phyloP scores from a whole-genome alignment of 1,284 basidiomycete species.

The Vanrija sp. region DNA sequence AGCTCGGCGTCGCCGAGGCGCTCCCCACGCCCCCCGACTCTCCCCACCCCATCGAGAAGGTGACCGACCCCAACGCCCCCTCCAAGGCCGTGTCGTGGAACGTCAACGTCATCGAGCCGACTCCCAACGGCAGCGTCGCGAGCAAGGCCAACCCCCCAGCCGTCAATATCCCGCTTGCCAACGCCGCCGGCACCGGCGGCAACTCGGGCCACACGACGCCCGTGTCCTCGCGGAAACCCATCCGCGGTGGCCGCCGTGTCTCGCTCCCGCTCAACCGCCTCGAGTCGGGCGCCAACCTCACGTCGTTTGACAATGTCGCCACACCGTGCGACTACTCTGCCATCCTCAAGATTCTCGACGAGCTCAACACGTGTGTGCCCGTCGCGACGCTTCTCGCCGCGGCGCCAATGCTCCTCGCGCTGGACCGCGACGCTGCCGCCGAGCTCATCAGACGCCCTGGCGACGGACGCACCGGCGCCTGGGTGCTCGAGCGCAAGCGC shows the following conservation, averaged over 20 bases:
- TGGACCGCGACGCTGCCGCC: slow-evolving; percentile 59
- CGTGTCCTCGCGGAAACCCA: slow-evolving; percentile 10
- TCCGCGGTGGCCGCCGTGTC: slow-evolving; percentile 34
- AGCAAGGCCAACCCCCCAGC: slow-evolving; percentile 6
- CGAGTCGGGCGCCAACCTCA: slow-evolving; percentile 39
- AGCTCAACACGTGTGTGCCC: slow-evolving; percentile 66
- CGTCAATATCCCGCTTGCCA: slow-evolving; percentile 13
- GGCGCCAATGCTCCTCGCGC: slow-evolving; percentile 76
- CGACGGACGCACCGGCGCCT: slow-evolving; percentile 45
- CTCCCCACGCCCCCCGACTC: slow-evolving; percentile 15
- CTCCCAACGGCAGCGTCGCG: slow-evolving; percentile 11
- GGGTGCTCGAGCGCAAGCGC: slow-evolving; percentile 51
- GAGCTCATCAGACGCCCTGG: slow-evolving; percentile 47
- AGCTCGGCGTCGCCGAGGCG: slow-evolving; percentile 49
- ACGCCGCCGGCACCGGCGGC: neutral
- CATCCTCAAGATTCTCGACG: slow-evolving; percentile 65
- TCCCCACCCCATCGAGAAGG: slow-evolving; percentile 1
- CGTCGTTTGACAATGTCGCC: slow-evolving; percentile 47
- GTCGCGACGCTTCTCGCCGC: slow-evolving; percentile 69
- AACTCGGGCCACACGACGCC: slow-evolving; percentile 1
- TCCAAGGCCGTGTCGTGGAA: neutral
- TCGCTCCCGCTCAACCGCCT: slow-evolving; percentile 54
- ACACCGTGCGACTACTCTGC: slow-evolving; percentile 71
- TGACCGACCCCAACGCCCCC: neutral
- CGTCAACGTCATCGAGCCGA: slow-evolving; percentile 33